A percentile compares a stretch with the other conserved stretches of the same genome.
Evolutionary conservation across 176 grass and related monocot genomes (phyloP).

Genomic region (Oryza coarctata): DNA sequence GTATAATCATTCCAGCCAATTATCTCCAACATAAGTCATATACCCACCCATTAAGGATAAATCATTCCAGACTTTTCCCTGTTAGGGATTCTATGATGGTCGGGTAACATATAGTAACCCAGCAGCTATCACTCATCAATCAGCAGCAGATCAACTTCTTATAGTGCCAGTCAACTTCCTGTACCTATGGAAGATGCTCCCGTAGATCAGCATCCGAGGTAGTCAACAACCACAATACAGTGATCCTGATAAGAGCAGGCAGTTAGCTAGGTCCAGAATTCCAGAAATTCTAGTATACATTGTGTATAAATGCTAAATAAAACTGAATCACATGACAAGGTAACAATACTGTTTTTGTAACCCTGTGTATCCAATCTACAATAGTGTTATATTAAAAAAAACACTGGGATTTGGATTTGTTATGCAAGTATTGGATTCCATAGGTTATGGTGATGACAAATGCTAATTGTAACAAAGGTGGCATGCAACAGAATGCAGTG

Average conservation of each 20-base stretch:
- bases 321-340: not conserved
- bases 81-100: constrained; percentile 12
- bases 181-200: constrained; percentile 30
- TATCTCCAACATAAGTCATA: constrained; percentile 22
- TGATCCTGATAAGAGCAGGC: constrained; percentile 39
- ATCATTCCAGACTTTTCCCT: constrained; percentile 21
- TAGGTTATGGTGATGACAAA: not conserved
- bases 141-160: constrained; percentile 26
- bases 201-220: constrained; percentile 25
- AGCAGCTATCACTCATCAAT: constrained; percentile 28
- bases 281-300: not conserved
- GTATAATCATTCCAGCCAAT: constrained; percentile 15
- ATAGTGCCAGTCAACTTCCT: constrained; percentile 40
- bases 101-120: constrained; percentile 33
- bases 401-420: not conserved
- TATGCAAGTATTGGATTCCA: not conserved
- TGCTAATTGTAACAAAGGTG: not conserved
- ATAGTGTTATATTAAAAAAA: not conserved
- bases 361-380: not conserved
- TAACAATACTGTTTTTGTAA: constrained; percentile 18
- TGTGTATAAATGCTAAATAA: not conserved
- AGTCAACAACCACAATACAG: constrained; percentile 3
- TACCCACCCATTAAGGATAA: constrained; percentile 29
- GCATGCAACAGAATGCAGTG: not conserved
- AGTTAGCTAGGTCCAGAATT: not conserved